phyloP scores from a whole-genome alignment of 495 filamentous ascomycete species.

The Clavariopsis aquatica region DNA sequence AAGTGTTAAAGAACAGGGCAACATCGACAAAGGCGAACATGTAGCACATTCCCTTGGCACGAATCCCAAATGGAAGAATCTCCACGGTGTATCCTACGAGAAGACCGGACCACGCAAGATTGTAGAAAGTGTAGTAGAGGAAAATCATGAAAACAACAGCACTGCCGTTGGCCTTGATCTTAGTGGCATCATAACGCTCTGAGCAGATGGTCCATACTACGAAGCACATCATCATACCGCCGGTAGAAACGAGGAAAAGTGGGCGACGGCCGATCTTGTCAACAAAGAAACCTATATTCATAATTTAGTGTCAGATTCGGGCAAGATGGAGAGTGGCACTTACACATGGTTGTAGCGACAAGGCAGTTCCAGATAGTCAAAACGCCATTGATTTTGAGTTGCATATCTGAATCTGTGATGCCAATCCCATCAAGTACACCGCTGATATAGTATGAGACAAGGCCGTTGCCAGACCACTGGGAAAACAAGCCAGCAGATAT shows the following conservation, averaged over 20 bases:
- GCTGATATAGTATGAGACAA: conserved; percentile 47
- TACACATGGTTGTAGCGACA: conserved; percentile 57
- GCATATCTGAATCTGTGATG: conserved; percentile 51
- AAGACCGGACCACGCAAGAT: conserved; percentile 43
- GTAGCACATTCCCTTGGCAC: conserved; percentile 52
- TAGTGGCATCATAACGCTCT: conserved; percentile 39
- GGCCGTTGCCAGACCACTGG: conserved; percentile 47
- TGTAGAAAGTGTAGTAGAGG: conserved; percentile 51
- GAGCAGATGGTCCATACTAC: conserved; percentile 53
- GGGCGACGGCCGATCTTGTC: conserved; percentile 59
- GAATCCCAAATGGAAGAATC: conserved; percentile 49
- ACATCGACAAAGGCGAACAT: conserved; percentile 50
- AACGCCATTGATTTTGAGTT: conserved; percentile 55
- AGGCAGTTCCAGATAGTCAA: conserved; percentile 59
- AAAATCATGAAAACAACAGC: conserved; percentile 50
- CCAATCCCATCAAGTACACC: conserved; percentile 54
- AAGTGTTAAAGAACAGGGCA: conserved; percentile 51
- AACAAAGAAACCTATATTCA: conserved; percentile 47
- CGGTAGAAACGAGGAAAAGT: conserved; percentile 56
- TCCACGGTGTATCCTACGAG: conserved; percentile 46
- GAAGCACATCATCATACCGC: conserved; percentile 56
- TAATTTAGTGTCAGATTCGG: neutral
- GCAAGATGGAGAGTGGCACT: neutral
- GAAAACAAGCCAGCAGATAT: conserved; percentile 44
- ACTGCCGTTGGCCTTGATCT: conserved; percentile 39